Base-by-base conservation (phyloP, 192 early-diverging fungal species). In the Mortierella hygrophila region DNA sequence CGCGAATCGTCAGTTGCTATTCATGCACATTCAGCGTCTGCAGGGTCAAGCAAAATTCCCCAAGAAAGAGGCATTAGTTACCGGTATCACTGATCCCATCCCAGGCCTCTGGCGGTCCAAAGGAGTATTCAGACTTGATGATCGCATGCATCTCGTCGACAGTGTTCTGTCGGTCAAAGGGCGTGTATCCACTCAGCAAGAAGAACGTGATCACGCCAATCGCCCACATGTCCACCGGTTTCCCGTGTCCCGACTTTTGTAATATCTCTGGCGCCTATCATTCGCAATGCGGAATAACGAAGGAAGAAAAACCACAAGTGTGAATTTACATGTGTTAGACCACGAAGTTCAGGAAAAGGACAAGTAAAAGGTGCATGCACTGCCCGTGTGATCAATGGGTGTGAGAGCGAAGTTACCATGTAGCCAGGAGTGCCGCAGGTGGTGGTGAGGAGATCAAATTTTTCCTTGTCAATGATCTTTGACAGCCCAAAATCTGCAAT, bases 401-500 rank as follows among this genome's bases (percentile, higher is more conserved):
- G 46, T 11, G 15, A 9, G 44, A 9, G n/a, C 3, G 13, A 38
- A 26, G 37, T 71, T 90, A 91, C 94, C 94, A 96, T 96, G 71
- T 95, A 97, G 70, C 95, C 94, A 20, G 93, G 93, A 6, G 96
- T 97, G 42, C 96, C 96, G 75, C 96, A 96, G 37, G 92, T 90
- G 6, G 93, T 93, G 32, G 90, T 95, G 38, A 96, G 82, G 11
- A 91, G 73, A 68, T 91, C 85, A 52, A 92, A 91, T 70, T 92
- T 92, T 35, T 91, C 88, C 44, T 88, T 89, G 71, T 93, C 90
- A 42, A 95, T 90, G 42, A 93, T 92, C 26, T 90, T 87, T 10
- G 95, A 94, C 82, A 97, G 86, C 4, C 96, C 96, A 90, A 97
- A 97, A 76, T 97, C 96, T 15, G 93, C 95, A 82, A 97, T 95